Evolutionary conservation across 179 eudicot species (phyloP), one percentile per base, ranked within the genome.

Genomic region (Carnegiea gigantea): DNA sequence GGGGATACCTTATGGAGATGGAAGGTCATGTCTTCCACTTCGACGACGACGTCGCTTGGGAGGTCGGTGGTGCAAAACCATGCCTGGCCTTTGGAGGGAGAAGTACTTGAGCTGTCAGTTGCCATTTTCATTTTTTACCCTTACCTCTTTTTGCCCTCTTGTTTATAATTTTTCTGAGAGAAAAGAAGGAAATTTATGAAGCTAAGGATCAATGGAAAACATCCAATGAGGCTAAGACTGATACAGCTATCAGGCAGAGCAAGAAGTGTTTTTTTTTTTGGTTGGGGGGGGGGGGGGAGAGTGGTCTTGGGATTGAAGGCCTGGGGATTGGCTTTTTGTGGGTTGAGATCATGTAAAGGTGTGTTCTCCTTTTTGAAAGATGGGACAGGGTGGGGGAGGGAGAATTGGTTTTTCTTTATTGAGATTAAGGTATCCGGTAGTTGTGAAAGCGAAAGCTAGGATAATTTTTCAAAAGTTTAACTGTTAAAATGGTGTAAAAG

Each of bases 1-100:
- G 1, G 62, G 20, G 0, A 20, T 65, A 91, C 98, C 97, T 95
- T 95, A 78, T 95, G 99, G 71, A 95, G 99, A 84, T 95, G 98
- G 84, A 95, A 94, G 82, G 93, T 82, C 94, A 95, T 93, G 80
- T 89, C 92, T 17, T 89, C 92, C 38, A 95, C 97, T 83, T 93
- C 95, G 59, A 95, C 83, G 20, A 90, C 88, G 9, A 95, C 84
- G 78, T 95, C 99, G 82, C 97, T 95, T 0, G 99, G 98, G 54
- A 94, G 86, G 15, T 98, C 97, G 9, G 97, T 92, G 75, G 94
- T 92, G 72, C 99, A 92, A 78, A 95, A 95, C 99, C 98, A 93
- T 82, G 98, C 96, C 89, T 93, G 98, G 76, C 92, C 91, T 86
- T 86, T 93, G 78, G 92, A 84, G 0, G 85, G 83, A 30, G 83